Evolutionary conservation across 2,329 filamentous ascomycete genomes (phyloP), one percentile per base, ranked within the genome.

Genomic region (Exophiala oligosperma): DNA sequence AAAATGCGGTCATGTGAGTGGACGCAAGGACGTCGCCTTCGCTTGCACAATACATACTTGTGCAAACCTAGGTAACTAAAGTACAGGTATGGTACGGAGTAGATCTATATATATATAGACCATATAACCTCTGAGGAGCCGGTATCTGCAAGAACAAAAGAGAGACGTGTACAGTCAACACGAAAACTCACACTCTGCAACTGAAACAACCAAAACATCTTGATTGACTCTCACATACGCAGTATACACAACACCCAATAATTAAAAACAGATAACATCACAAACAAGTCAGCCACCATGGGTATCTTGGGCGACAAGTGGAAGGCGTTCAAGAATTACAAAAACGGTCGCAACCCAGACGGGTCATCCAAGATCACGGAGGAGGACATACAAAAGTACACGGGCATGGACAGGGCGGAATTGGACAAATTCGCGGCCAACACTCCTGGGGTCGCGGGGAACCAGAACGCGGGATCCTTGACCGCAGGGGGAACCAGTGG

Each of bases 301-400:
- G 54, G 54, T 48, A 46, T 51, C 38, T 48, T 56, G 21, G 55
- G 55, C 55, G 55, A 61, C 35, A 61, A 61, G 37, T 61, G 56
- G 32, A 53, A 49, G 28, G 51, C 56, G 9, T 50, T 59, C 29
- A 37, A 55, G 43, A 56, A 56, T 28, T 52, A 14, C 54, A 56
- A 56, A 21, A 56, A 56, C 29, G 54, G 54, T 8, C 59, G 56
- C 40, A 54, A 54, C 5, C 47, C 59, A 14, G 54, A 56, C 12
- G 55, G 55, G 24, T 52, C 49, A n/a, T 52, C 46, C 29, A 48
- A 51, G 26, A 49, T 61, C 37, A 32, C 46, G 12, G 59, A 61
- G 5, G 59, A 58, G n/a, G 59, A 61, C 26, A 17, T 59, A 2
- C 49, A 52, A 48, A 61, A 61, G 32, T 59, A 61, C 35, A 61